Base-by-base conservation (phyloP, 345 rosid genomes). In the Brassica rapa region DNA sequence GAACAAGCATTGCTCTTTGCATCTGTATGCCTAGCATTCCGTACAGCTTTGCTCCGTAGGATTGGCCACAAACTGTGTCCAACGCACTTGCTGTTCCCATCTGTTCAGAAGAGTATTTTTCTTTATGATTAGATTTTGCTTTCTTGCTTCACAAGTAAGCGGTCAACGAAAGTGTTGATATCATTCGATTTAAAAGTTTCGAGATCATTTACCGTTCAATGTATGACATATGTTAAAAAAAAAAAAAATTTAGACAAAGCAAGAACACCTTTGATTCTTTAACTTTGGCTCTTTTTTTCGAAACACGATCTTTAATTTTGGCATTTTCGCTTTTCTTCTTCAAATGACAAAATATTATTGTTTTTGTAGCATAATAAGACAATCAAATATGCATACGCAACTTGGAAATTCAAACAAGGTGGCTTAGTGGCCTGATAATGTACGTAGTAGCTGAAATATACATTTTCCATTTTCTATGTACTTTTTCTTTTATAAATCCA, bases 1-100 rank as follows among this genome's bases (percentile, higher is more conserved):
- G 86, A 23, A 78, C 80, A n/a, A 88, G 82, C 90, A 88, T 89
- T 32, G 91, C 97, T 73, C 89, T 77, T 64, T 88, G 94, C 27
- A 87, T 84, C 78, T 91, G 87, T 29, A 89, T 65, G 8, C 91
- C 89, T 43, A 91, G 83, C 89, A 86, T 89, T 59, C 76, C 86
- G 80, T 91, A 86, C 57, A 85, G 85, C 63, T 86, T 86, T 27
- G 94, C 94, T 43, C 93, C 97, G 66, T 81, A 84, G 35, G 91
- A 84, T 85, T 89, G 91, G 15, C 94, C 94, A 46, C 92, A 89
- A 6, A 89, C 64, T 53, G 92, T 89, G 70, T 88, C 92, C 83
- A 88, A 66, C 5, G 92, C 97, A 76, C 93, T 89, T 29, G 85
- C 86, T 86, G 87, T 87, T 62, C 96, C 91, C 66, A 86, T 53